Conservation (phyloP, 306 rosid species). For the Glycine latifolia region DNA sequence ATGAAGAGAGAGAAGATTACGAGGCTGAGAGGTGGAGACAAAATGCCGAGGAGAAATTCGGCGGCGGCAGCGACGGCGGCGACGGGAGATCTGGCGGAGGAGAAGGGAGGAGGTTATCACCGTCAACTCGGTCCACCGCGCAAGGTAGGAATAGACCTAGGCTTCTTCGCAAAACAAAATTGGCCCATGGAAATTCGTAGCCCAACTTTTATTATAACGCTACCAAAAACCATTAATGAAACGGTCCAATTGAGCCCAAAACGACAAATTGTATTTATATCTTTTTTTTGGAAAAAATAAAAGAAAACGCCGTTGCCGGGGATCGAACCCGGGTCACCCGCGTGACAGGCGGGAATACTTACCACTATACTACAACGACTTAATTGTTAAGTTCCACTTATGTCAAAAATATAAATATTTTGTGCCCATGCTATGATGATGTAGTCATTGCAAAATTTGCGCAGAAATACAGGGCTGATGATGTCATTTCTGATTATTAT, state of each 20-base stretch:
- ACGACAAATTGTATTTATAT: too few relatives aligned
- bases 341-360: too few relatives aligned
- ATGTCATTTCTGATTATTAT: background rate
- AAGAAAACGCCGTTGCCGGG: too few relatives aligned
- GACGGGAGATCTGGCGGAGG: slow-evolving; percentile 51
- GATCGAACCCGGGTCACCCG: too few relatives aligned
- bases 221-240: background rate
- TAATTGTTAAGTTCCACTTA: too few relatives aligned
- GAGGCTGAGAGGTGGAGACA: slow-evolving; percentile 10
- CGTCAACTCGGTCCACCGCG: slow-evolving; percentile 17
- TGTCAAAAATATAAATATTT: background rate
- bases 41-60: background rate
- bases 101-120: slow-evolving; percentile 27
- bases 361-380: too few relatives aligned
- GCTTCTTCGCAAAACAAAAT: background rate
- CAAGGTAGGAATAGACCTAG: slow-evolving; percentile 1
- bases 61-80: background rate
- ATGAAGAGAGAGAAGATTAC: slow-evolving; percentile 17
- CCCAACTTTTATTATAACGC: slow-evolving; percentile 25
- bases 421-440: background rate
- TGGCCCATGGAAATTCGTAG: slow-evolving; percentile 30
- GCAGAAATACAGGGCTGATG: background rate
- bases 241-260: background rate
- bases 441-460: background rate
- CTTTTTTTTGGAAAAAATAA: too few relatives aligned